Base-by-base conservation (phyloP, 495 filamentous ascomycete genomes). In the Rhizodiscina lignyota region DNA sequence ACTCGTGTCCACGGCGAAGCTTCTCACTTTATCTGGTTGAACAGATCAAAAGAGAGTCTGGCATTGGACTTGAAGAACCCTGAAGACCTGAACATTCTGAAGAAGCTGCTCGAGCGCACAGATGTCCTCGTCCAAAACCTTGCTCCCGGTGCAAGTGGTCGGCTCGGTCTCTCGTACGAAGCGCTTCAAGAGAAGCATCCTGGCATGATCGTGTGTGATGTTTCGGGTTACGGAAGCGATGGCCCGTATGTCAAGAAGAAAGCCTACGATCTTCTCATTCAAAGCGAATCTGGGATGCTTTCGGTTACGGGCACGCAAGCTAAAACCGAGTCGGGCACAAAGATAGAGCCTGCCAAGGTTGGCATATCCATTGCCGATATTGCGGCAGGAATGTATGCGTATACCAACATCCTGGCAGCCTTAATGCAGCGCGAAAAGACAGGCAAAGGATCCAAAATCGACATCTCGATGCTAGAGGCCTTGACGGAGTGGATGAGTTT, bases 401-500 rank as follows among this genome's bases (percentile, higher is more conserved):
- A 62, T 38, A 59, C 51, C 31, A 65, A 61, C 26, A 66, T 68
- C 19, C 50, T 68, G 0, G 60, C 65, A 0, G 65, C 65, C 0
- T 39, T 68, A 1, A 31, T 67, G 3, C 60, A 66, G 31, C 62
- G 65, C 2, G 46, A 44, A 4, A 62, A 59, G 23, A 59, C 57
- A 2, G 57, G 62, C 0, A 41, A 50, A 17, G 65, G 65, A 0
- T 55, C 53, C 23, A 53, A 56, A 2, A 55, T 68, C 17, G 65
- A 68, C 19, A 63, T 68, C 4, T 66, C 62, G 22, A 68, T 68
- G 65, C 40, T 68, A 13, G 65, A 68, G 43, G 58, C 59, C 32
- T 63, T 68, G 65, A 59, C 59, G 2, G 65, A 68, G 39, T 68
- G 65, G 65, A 68, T 67, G 65, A 49, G 55, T 1, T 69, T 67